Percentiles rank a stretch among this genome's conserved stretches.
Evolutionary conservation across 202 grass and related monocot genomes (phyloP).

Genomic region (Bolboschoenoplectus hybrid): DNA sequence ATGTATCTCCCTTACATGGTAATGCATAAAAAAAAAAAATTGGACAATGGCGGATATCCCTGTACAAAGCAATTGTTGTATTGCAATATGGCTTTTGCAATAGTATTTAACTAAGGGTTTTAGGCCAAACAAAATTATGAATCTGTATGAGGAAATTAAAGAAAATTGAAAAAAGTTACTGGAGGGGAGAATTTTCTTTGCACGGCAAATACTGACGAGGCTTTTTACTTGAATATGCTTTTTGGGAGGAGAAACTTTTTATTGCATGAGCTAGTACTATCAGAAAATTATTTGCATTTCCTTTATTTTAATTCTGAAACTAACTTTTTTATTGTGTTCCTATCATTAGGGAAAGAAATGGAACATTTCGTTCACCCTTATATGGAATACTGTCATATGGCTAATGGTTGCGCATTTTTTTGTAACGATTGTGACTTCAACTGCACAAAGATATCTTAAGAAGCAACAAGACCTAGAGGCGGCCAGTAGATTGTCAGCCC

Average conservation of each 20-base stretch:
- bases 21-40: background rate
- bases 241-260: background rate
- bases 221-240: background rate
- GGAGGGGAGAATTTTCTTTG: background rate
- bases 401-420: slow-evolving; percentile 85
- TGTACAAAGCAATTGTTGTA: background rate
- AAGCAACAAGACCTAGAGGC: slow-evolving; percentile 81
- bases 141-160: background rate
- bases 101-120: background rate
- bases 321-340: background rate
- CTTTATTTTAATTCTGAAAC: slow-evolving; percentile 5
- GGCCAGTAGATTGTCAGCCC: slow-evolving; percentile 22
- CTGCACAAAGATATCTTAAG: slow-evolving; percentile 76
- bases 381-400: slow-evolving; percentile 89
- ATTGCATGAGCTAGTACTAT: background rate
- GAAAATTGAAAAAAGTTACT: background rate
- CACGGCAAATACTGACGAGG: background rate
- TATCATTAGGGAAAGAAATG: slow-evolving; percentile 64
- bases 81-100: background rate
- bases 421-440: slow-evolving; percentile 76
- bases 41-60: background rate
- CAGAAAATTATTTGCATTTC: background rate
- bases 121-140: background rate
- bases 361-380: slow-evolving; percentile 79
- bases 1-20: background rate